Evolutionary conservation across 495 filamentous ascomycete genomes (phyloP).

Genomic region (Hypoxylon cercidicola): DNA sequence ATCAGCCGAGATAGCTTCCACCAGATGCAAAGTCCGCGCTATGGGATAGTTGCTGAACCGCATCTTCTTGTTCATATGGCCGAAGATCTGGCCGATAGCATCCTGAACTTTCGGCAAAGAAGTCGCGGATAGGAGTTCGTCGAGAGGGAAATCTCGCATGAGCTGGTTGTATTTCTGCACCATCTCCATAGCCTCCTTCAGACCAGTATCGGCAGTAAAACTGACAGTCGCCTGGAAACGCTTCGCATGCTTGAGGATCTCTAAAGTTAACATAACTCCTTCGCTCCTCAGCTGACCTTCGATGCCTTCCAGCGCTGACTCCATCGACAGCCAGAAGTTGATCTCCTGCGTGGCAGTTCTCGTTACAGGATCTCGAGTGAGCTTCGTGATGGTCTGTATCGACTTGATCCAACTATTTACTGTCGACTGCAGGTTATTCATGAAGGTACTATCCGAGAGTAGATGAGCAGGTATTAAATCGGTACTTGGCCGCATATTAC

Average conservation of each 20-base stretch:
- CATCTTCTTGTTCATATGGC: constrained; percentile 95
- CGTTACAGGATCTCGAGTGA: constrained; percentile 86
- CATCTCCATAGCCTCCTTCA: constrained; percentile 92
- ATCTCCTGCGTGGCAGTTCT: constrained; percentile 96
- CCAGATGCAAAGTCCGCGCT: constrained; percentile 88
- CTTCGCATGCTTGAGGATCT: constrained; percentile 93
- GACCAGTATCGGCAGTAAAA: constrained; percentile 91
- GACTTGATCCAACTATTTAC: constrained; percentile 98
- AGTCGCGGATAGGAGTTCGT: constrained; percentile 92
- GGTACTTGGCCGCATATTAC: constrained; percentile 71
- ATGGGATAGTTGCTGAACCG: constrained; percentile 95
- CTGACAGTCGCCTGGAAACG: constrained; percentile 96
- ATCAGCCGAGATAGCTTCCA: constrained; percentile 96
- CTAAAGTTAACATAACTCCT: constrained; percentile 90
- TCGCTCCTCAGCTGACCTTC: constrained; percentile 87
- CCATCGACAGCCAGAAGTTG: constrained; percentile 98
- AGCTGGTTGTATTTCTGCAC: constrained; percentile 98
- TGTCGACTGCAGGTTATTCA: constrained; percentile 91
- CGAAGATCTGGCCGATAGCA: constrained; percentile 86
- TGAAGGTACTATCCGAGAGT: constrained; percentile 84
- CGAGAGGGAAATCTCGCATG: constrained; percentile 96
- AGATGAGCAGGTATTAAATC: constrained; percentile 78
- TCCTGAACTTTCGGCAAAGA: constrained; percentile 91
- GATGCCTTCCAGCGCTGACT: constrained; percentile 87
- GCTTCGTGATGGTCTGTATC: constrained; percentile 95